phyloP scores from a whole-genome alignment of 1,284 basidiomycete genomes.

The Hypsizygus ulmarius region DNA sequence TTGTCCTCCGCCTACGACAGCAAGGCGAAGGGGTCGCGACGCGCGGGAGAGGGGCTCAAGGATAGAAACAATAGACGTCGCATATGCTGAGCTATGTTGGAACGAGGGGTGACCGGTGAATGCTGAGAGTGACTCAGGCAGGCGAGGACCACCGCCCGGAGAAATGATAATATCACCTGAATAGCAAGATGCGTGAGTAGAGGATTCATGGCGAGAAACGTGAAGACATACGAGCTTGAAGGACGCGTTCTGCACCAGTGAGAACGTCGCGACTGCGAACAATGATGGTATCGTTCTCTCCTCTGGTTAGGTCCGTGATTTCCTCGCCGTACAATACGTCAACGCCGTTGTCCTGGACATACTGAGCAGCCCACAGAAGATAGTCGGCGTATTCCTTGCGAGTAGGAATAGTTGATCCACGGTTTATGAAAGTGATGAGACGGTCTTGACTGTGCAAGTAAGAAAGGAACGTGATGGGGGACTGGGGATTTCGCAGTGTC shows the following conservation, averaged over 20 bases:
- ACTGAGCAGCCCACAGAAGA: slow-evolving; percentile 51
- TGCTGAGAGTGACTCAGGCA: slow-evolving; percentile 39
- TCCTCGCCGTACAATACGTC: slow-evolving; percentile 48
- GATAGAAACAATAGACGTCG: slow-evolving; percentile 38
- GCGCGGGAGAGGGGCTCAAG: slow-evolving; percentile 26
- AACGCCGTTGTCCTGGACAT: slow-evolving; percentile 43
- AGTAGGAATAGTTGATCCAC: slow-evolving; percentile 89
- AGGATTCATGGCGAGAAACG: background rate
- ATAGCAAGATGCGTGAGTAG: slow-evolving; percentile 1
- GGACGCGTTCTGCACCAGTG: slow-evolving; percentile 34
- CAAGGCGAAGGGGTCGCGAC: slow-evolving; percentile 40
- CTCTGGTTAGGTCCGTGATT: slow-evolving; percentile 41
- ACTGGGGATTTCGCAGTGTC: slow-evolving; percentile 53
- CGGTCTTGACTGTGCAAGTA: slow-evolving; percentile 54
- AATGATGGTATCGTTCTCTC: slow-evolving; percentile 34
- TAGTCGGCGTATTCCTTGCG: slow-evolving; percentile 77
- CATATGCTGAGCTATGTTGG: slow-evolving; percentile 46
- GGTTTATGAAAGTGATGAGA: slow-evolving; percentile 66
- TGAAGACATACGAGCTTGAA: slow-evolving; percentile 38
- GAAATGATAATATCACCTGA: slow-evolving; percentile 36
- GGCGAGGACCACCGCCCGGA: slow-evolving; percentile 46
- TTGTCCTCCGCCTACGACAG: slow-evolving; percentile 55
- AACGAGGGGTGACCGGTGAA: slow-evolving; percentile 37
- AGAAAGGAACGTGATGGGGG: slow-evolving; percentile 55
- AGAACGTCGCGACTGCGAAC: slow-evolving; percentile 36